Conservation (phyloP, 164 flowering plant genomes). For the Liriodendron chinense region DNA sequence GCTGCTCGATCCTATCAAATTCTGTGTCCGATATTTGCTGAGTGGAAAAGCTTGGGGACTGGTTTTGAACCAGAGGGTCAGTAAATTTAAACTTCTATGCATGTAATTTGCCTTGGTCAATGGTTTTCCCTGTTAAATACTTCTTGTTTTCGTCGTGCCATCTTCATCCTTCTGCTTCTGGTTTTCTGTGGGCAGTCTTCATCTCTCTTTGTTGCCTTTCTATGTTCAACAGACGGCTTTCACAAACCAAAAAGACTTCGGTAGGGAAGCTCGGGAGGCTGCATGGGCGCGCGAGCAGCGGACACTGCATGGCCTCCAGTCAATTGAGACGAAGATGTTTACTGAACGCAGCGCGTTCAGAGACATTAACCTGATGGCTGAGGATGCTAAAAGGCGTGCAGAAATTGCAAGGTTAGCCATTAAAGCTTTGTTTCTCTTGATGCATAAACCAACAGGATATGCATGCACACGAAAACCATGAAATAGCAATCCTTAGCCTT, state of each 20-base stretch:
- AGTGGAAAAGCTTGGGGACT: conserved; percentile 61
- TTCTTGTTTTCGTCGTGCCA: not conserved
- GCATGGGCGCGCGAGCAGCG: conserved; percentile 72
- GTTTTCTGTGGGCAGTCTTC: not conserved
- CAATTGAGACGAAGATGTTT: conserved; percentile 36
- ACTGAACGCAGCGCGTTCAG: conserved; percentile 35
- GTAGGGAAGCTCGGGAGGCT: conserved; percentile 68
- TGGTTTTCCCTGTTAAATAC: not conserved
- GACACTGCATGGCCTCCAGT: conserved; percentile 56
- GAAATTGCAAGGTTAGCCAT: conserved; percentile 66
- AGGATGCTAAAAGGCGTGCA: conserved; percentile 76
- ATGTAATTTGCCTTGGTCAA: no score
- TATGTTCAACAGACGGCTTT: conserved; percentile 54
- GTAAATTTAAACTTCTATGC: conserved; percentile 11
- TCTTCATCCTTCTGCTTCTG: not conserved
- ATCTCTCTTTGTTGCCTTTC: not conserved
- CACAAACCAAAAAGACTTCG: conserved; percentile 60
- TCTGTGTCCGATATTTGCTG: conserved; percentile 49
- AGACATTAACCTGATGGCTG: conserved; percentile 65
- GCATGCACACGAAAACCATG: not conserved
- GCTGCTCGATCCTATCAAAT: conserved; percentile 58
- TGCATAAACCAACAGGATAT: not conserved
- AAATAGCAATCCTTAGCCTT: not conserved
- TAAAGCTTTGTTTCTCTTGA: not conserved
- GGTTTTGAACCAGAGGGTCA: conserved; percentile 44